Evolutionary conservation across 2,329 filamentous ascomycete species (phyloP).

Genomic region (Pseudocercospora cruenta): DNA sequence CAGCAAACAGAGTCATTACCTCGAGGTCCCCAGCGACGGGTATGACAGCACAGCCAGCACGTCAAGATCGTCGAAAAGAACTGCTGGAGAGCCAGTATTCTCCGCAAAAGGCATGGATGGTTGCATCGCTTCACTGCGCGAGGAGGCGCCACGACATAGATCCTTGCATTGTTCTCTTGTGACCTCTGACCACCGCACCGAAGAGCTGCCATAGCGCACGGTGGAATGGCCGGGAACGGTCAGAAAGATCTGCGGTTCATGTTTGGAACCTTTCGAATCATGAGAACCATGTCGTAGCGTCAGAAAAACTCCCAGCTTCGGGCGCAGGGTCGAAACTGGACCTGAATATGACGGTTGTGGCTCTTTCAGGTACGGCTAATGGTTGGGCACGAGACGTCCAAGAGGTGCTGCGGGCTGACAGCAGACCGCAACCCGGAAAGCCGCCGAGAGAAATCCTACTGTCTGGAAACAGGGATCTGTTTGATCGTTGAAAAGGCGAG

Average conservation of each 20-base stretch:
- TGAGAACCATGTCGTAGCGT: neutral
- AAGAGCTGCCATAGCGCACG: neutral
- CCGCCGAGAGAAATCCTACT: neutral
- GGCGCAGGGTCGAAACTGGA: conserved; percentile 16
- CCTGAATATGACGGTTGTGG: conserved; percentile 24
- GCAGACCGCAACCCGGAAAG: neutral
- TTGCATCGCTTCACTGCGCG: conserved; percentile 6
- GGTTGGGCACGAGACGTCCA: conserved; percentile 21
- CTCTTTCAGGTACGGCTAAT: conserved; percentile 18
- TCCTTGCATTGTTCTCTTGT: conserved; percentile 6
- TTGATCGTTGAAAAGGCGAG: neutral
- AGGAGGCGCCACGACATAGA: conserved; percentile 3
- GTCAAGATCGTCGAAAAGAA: conserved; percentile 6
- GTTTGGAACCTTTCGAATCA: conserved; percentile 12
- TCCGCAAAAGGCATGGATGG: conserved; percentile 1
- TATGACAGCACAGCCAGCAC: conserved; percentile 2
- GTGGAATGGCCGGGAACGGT: neutral
- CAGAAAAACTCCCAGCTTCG: conserved; percentile 3
- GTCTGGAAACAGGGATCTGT: neutral
- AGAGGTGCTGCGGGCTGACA: conserved; percentile 19
- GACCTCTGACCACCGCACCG: neutral
- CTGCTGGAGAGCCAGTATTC: neutral
- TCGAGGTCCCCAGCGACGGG: neutral
- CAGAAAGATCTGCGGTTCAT: neutral
- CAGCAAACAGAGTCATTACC: neutral